Percentiles rank a stretch among this genome's conserved stretches.
Conservation (phyloP, 768 basidiomycete genomes). For the Rhizopogon vesiculosus region DNA sequence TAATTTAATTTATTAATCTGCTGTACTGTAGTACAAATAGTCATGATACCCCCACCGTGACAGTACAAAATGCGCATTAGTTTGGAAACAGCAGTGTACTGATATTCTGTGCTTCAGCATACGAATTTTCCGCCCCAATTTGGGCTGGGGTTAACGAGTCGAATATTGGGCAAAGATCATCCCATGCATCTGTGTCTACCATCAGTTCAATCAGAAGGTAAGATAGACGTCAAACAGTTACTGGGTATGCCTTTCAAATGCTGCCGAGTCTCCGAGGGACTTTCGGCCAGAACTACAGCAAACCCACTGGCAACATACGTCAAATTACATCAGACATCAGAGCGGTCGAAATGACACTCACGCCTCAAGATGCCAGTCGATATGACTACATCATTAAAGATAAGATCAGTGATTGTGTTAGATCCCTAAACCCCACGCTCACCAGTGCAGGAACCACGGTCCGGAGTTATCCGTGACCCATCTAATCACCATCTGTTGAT, state of each 20-base stretch:
- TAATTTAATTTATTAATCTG: too few species aligned
- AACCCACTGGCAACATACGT: background rate
- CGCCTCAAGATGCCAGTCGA: constrained; percentile 47
- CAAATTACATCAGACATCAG: background rate
- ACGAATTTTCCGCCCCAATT: constrained; percentile 15
- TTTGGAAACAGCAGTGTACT: constrained; percentile 11
- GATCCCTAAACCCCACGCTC: background rate
- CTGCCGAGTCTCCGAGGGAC: background rate
- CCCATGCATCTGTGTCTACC: constrained; percentile 16
- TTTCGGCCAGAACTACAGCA: constrained; percentile 2
- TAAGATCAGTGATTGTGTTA: background rate
- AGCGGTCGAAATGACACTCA: constrained; percentile 13
- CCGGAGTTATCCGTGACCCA: constrained; percentile 50
- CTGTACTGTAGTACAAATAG: background rate
- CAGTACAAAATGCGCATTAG: background rate
- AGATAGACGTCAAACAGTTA: background rate
- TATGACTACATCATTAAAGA: constrained; percentile 31
- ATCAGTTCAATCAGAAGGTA: background rate
- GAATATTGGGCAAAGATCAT: constrained; percentile 19
- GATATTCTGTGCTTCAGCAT: constrained; percentile 16
- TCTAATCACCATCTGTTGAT: constrained; percentile 40
- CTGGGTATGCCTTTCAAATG: background rate
- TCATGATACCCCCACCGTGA: too few species aligned
- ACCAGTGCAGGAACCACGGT: constrained; percentile 47
- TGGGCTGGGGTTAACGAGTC: constrained; percentile 16